Evolutionary conservation across 192 early-diverging fungal genomes (phyloP).

Genomic region (Coemansia sp.): DNA sequence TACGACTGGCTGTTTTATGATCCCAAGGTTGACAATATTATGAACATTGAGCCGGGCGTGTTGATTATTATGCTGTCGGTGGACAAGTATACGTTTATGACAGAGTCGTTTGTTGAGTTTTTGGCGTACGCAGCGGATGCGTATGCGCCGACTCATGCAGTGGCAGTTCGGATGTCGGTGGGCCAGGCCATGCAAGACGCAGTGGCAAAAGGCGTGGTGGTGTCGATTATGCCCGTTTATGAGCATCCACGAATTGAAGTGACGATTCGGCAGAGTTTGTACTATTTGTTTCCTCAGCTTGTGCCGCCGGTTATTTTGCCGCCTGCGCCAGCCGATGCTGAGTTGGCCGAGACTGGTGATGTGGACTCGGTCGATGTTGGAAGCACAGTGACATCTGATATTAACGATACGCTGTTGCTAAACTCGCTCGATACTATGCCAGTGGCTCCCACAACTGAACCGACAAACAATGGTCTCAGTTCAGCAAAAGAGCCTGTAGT

Average conservation of each 20-base stretch:
- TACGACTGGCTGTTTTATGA: slow-evolving; percentile 80
- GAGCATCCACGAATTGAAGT: slow-evolving; percentile 24
- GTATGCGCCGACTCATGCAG: slow-evolving; percentile 57
- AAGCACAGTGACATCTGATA: background rate
- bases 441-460: background rate
- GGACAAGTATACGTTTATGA: slow-evolving; percentile 64
- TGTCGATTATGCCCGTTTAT: slow-evolving; percentile 51
- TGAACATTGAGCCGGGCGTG: slow-evolving; percentile 74
- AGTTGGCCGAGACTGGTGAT: background rate
- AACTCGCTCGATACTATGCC: background rate
- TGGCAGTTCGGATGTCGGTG: slow-evolving; percentile 55
- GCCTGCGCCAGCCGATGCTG: background rate
- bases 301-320: slow-evolving; percentile 25
- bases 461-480: background rate
- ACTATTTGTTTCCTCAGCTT: slow-evolving; percentile 30
- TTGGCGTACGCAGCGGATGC: slow-evolving; percentile 60
- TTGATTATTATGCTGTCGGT: slow-evolving; percentile 69
- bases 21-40: slow-evolving; percentile 65
- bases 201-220: slow-evolving; percentile 63
- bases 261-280: slow-evolving; percentile 31
- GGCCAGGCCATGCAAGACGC: slow-evolving; percentile 59
- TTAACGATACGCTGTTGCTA: background rate
- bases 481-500: background rate
- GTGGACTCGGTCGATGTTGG: background rate
- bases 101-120: slow-evolving; percentile 70